Percentiles rank a stretch among this genome's conserved stretches.
These are phyloP conservation scores for Przewalskia tangutica DNA, from an alignment of 257 asterid species.

Conservation along the genomic window DNA sequence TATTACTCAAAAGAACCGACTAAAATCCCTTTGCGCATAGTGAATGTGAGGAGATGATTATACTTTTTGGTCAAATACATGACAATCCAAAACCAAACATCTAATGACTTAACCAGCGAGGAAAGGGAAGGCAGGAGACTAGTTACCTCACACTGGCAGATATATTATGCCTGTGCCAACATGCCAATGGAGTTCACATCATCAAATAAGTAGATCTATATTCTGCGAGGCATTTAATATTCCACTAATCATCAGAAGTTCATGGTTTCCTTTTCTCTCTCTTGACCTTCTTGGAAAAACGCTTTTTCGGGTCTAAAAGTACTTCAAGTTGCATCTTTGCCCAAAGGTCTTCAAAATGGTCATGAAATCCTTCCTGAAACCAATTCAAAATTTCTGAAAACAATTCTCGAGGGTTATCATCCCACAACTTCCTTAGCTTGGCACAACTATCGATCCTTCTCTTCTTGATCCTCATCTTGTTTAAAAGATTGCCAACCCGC, in stretches of 20 bases:
- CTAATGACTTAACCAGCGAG: not conserved
- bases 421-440: constrained; percentile 42
- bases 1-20: not conserved
- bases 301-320: constrained; percentile 21
- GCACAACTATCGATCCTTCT: constrained; percentile 44
- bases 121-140: constrained; percentile 1
- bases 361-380: constrained; percentile 55
- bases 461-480: constrained; percentile 29
- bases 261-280: constrained; percentile 21
- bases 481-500: constrained; percentile 58
- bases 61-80: not conserved
- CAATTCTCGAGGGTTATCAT: constrained; percentile 34
- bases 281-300: constrained; percentile 22
- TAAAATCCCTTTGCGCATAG: not conserved
- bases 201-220: not conserved
- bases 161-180: not conserved
- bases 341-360: constrained; percentile 43
- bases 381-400: constrained; percentile 51
- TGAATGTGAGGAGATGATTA: not conserved
- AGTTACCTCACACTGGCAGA: constrained; percentile 1
- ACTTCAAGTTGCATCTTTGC: constrained; percentile 35
- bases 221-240: not conserved
- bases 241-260: not conserved
- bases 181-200: not conserved
- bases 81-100: not conserved